Evolutionary conservation across 2,329 filamentous ascomycete species (phyloP), one percentile per base, ranked within the genome.

Genomic region (Nemania diffusa): DNA sequence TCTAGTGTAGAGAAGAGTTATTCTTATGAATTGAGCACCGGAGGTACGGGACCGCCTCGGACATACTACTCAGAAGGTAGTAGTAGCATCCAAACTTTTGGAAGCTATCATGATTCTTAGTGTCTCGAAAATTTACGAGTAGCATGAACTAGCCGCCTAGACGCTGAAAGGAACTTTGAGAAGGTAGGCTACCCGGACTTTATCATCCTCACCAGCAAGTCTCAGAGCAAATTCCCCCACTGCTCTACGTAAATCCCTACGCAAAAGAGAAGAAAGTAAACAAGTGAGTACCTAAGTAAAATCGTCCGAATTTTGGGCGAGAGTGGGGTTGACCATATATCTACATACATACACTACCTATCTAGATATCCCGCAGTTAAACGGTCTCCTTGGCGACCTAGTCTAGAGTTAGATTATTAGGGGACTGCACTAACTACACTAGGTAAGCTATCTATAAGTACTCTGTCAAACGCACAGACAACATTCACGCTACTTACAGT

Each of bases 381-480:
- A 29, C 26, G 48, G 48, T 27, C 4, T 51, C 24, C 26, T 51
- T 27, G 48, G 48, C 44, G 20, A 11, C n/a, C 37, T n/a, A n/a
- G n/a, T n/a, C n/a, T n/a, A n/a, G n/a, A n/a, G n/a, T n/a, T 48
- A n/a, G 44, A 48, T 48, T 22, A 20, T 48, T 17, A 48, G 44
- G 22, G 44, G 44, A 22, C n/a, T 48, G 17, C 26, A 40, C 42
- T 27, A 32, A 22, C 2, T 20, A 37, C 15, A 34, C 42, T 51
- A 48, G 3, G n/a, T 37, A 42, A 5, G 9, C 32, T 60, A 26
- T 27, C 32, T 51, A 60, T 17, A 50, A n/a, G 48, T n/a, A 24
- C 15, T 5, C 29, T 60, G 42, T 42, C 51, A 65, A 34, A 40
- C 56, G 56, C 56, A 65, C 56, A 56, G 62, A 59, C 55, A 48